Conservation (phyloP, 176 grass and related monocot species). For the Oryza coarctata region DNA sequence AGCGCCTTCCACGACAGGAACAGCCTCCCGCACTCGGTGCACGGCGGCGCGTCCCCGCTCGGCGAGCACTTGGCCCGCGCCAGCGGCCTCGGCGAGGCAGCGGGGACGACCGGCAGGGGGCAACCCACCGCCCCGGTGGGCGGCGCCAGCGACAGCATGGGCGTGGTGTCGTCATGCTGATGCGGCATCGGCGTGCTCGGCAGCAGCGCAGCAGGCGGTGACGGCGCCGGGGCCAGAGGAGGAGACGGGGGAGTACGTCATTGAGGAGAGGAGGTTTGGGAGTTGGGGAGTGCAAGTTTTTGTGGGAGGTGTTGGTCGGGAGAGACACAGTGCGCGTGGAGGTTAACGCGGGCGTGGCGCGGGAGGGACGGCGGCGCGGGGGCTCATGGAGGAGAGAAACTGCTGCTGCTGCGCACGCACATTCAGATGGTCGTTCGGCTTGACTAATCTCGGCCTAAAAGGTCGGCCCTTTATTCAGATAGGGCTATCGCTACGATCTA, state of each 20-base stretch:
- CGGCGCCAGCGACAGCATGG: slow-evolving; percentile 32
- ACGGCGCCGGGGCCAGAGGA: not conserved
- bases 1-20: slow-evolving; percentile 63
- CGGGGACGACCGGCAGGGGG: not conserved
- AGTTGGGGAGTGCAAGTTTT: no score
- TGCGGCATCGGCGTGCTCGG: not conserved
- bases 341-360: no score
- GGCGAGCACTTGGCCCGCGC: not conserved
- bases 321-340: no score
- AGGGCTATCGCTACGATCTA: no score
- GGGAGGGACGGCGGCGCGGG: no score
- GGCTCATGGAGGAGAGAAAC: no score
- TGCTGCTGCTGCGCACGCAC: no score
- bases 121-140: not conserved
- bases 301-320: no score
- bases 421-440: no score
- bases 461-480: no score
- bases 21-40: slow-evolving; percentile 51
- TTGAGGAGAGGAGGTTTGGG: no score
- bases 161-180: slow-evolving; percentile 12
- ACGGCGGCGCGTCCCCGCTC: slow-evolving; percentile 20
- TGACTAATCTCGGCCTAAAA: no score
- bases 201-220: not conserved
- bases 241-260: not conserved
- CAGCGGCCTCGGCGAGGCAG: not conserved